A percentile compares a stretch with the other conserved stretches of the same genome.
These are phyloP conservation scores for Blastobotrys proliferans DNA, from an alignment of 1,139 yeast species.

Conservation along the genomic window DNA sequence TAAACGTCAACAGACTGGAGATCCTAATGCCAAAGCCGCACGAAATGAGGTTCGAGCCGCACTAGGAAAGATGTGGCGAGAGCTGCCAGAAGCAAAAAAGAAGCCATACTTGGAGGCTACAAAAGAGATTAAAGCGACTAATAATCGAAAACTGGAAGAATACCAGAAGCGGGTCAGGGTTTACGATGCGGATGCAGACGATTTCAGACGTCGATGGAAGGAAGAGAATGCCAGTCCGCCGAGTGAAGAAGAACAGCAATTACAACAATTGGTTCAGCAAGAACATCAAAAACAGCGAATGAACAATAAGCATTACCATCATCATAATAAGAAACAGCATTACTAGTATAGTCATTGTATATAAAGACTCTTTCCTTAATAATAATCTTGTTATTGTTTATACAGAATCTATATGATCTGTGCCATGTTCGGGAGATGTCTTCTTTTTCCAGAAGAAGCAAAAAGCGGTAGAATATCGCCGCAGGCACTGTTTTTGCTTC, in stretches of 20 bases:
- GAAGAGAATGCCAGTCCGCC: constrained; percentile 36
- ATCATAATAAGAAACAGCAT: too few relatives aligned
- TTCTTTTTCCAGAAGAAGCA: too few relatives aligned
- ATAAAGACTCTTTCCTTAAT: too few relatives aligned
- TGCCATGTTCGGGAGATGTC: too few relatives aligned
- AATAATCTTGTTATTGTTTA: too few relatives aligned
- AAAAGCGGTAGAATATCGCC: too few relatives aligned
- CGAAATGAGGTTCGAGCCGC: constrained; percentile 42
- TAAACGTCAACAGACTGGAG: constrained; percentile 31
- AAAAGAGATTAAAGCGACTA: constrained; percentile 34
- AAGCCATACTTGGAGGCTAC: constrained; percentile 37
- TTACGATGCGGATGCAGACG: constrained; percentile 39
- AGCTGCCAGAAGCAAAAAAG: constrained; percentile 37
- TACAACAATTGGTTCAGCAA: constrained; percentile 22
- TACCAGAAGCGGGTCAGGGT: constrained; percentile 32
- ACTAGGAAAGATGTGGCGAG: constrained; percentile 42
- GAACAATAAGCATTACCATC: neutral
- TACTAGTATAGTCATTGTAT: too few relatives aligned
- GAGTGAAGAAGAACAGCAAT: constrained; percentile 32
- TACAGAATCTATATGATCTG: too few relatives aligned
- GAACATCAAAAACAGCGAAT: constrained; percentile 5
- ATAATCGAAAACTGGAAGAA: constrained; percentile 35
- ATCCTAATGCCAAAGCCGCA: constrained; percentile 35
- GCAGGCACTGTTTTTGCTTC: too few relatives aligned
- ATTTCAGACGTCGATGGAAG: constrained; percentile 38